Evolutionary conservation across 2,329 filamentous ascomycete species (phyloP).

Genomic region (Reticulascus tulasneorum): DNA sequence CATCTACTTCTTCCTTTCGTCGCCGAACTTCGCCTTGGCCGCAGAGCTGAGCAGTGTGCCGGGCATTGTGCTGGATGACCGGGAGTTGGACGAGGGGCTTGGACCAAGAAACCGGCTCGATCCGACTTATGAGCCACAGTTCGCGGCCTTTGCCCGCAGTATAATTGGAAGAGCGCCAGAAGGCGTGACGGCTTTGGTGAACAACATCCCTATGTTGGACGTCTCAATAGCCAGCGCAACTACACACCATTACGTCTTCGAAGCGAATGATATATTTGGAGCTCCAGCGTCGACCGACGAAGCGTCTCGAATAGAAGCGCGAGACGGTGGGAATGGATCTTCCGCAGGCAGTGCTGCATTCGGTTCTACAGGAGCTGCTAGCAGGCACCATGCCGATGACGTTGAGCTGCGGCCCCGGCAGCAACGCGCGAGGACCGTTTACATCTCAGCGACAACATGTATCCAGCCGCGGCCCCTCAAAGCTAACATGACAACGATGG

Average conservation of each 20-base stretch:
- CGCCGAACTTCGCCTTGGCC: conserved; percentile 59
- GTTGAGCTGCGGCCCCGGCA: conserved; percentile 19
- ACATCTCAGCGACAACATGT: conserved; percentile 84
- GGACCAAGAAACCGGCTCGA: conserved; percentile 15
- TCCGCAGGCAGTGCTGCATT: conserved; percentile 14
- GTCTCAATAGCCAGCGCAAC: conserved; percentile 60
- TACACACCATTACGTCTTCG: conserved; percentile 62
- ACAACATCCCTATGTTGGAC: conserved; percentile 60
- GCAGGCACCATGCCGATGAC: no score
- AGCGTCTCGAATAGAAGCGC: conserved; percentile 2
- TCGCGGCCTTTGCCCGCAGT: conserved; percentile 56
- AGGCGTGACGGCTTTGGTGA: conserved; percentile 47
- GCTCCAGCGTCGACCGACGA: conserved; percentile 16
- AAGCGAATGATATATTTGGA: conserved; percentile 49
- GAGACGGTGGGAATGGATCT: conserved; percentile 20
- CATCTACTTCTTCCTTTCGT: conserved; percentile 58
- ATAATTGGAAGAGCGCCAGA: conserved; percentile 59
- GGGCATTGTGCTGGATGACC: conserved; percentile 19
- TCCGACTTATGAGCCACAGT: conserved; percentile 55
- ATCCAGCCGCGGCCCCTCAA: conserved; percentile 64
- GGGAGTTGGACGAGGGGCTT: conserved; percentile 11
- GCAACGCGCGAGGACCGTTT: conserved; percentile 51
- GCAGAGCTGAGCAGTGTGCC: conserved; percentile 38
- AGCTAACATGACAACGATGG: conserved; percentile 35
- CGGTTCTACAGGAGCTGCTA: no score